Conservation (phyloP, 2,329 filamentous ascomycete genomes). For the Fusarium sp. region DNA sequence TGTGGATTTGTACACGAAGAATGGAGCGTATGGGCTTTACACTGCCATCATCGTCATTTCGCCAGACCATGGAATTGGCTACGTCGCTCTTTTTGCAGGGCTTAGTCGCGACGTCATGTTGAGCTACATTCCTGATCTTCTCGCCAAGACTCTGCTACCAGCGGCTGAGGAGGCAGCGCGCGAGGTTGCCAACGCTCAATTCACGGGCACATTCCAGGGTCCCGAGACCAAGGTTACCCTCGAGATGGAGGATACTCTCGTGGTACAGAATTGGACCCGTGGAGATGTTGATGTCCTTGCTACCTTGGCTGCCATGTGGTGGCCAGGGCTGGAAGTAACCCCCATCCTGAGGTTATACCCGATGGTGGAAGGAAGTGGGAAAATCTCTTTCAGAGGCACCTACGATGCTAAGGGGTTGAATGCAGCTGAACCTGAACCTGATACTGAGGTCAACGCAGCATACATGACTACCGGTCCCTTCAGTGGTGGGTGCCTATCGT, state of each 20-base stretch:
- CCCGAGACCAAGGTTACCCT: neutral
- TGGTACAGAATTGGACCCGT: conserved; percentile 7
- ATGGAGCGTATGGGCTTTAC: neutral
- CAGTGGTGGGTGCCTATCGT: neutral
- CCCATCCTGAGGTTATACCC: neutral
- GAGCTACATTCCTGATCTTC: neutral
- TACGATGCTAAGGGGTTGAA: neutral
- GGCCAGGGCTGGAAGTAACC: neutral
- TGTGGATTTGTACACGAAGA: conserved; percentile 14
- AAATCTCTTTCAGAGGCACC: neutral
- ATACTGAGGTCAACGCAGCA: neutral
- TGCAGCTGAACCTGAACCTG: neutral
- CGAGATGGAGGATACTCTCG: neutral
- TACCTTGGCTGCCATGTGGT: neutral
- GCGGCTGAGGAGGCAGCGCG: neutral
- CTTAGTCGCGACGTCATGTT: neutral
- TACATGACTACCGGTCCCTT: neutral
- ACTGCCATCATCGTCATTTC: conserved; percentile 4
- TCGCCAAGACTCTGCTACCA: neutral
- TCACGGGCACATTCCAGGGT: neutral
- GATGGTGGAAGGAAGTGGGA: neutral
- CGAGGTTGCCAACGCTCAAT: fast-evolving
- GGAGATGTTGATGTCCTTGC: neutral
- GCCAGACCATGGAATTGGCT: conserved; percentile 3
- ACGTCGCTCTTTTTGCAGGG: neutral